phyloP scores from a whole-genome alignment of 2,329 filamentous ascomycete genomes.

The Trichoderma sp. region DNA sequence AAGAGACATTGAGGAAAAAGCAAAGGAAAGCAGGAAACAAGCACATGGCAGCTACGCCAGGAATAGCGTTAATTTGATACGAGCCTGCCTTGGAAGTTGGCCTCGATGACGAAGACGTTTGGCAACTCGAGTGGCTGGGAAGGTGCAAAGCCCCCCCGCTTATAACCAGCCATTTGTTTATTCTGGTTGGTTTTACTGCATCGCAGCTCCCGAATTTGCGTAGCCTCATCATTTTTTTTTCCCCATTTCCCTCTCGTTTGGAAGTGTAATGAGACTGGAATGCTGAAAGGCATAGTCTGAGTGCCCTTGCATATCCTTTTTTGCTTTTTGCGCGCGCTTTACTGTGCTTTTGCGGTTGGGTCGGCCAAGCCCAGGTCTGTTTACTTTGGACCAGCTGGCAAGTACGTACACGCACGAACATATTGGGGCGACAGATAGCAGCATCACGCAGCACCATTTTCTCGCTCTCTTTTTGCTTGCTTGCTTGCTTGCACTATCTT shows the following conservation, averaged over 20 bases:
- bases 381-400: background rate
- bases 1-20: background rate
- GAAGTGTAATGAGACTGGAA: background rate
- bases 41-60: background rate
- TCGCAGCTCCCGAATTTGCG: background rate
- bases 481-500: background rate
- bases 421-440: background rate
- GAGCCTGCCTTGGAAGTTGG: conserved; percentile 18
- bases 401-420: background rate
- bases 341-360: background rate
- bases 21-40: background rate
- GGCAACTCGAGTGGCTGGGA: conserved; percentile 23
- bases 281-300: conserved; percentile 11
- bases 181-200: background rate
- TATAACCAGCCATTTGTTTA: conserved; percentile 23
- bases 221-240: background rate
- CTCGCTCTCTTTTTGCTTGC: background rate
- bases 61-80: background rate
- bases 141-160: conserved; percentile 21
- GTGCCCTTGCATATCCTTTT: background rate
- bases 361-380: background rate
- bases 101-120: conserved; percentile 22
- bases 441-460: background rate
- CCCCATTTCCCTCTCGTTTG: background rate
- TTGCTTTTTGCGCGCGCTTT: background rate